phyloP scores from a whole-genome alignment of 768 basidiomycete genomes.

The Bullera alba region DNA sequence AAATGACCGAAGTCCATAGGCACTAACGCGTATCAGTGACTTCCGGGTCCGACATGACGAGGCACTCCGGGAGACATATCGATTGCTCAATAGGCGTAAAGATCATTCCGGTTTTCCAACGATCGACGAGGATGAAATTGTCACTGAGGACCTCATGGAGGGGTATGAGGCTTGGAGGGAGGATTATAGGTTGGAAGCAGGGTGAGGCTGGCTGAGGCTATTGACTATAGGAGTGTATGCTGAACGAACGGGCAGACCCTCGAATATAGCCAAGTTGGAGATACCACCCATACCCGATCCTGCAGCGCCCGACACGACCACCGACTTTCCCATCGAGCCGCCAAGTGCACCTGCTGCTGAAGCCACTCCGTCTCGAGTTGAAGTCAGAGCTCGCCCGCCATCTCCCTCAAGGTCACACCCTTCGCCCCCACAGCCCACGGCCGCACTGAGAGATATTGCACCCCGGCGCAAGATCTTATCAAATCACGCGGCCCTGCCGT shows the following conservation, averaged over 20 bases:
- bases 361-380: background rate
- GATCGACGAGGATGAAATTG: constrained; percentile 19
- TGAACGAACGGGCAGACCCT: constrained; percentile 6
- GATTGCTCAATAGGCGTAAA: constrained; percentile 11
- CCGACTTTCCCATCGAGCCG: constrained; percentile 31
- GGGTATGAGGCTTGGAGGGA: constrained; percentile 27
- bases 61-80: constrained; percentile 16
- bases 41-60: constrained; percentile 11
- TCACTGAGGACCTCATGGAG: constrained; percentile 5
- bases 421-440: constrained; percentile 1
- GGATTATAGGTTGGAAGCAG: constrained; percentile 31
- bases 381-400: background rate
- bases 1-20: no score
- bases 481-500: constrained; percentile 6
- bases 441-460: constrained; percentile 11
- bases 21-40: background rate
- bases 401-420: constrained; percentile 2
- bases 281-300: constrained; percentile 26
- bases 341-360: background rate
- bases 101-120: constrained; percentile 14
- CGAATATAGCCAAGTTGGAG: constrained; percentile 10
- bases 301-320: constrained; percentile 27
- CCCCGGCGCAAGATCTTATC: constrained; percentile 7
- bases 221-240: constrained; percentile 3
- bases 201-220: constrained; percentile 8